Conservation (phyloP, 257 asterid genomes). For the Hygrophila difformis region DNA sequence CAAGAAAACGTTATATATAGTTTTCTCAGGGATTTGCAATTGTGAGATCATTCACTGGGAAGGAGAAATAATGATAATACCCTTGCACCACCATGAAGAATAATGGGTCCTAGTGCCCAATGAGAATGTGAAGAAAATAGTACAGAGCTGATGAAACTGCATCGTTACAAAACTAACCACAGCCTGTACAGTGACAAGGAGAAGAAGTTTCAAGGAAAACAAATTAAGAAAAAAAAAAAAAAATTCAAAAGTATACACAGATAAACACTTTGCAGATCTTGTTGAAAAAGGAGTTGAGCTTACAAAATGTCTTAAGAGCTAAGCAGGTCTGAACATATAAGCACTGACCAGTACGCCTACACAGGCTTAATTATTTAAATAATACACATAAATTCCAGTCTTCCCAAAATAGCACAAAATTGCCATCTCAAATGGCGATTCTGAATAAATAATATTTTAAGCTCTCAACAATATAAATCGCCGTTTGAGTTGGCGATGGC, state of each 20-base stretch:
- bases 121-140: conserved; percentile 75
- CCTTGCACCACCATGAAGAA: conserved; percentile 78
- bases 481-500: too few species aligned
- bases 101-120: conserved; percentile 82
- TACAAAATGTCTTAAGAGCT: background rate
- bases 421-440: too few species aligned
- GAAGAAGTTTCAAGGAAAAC: background rate
- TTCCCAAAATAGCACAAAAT: too few species aligned
- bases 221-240: background rate
- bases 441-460: too few species aligned
- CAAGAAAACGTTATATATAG: too few species aligned
- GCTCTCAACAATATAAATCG: too few species aligned
- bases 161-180: conserved; percentile 76
- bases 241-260: background rate
- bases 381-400: too few species aligned
- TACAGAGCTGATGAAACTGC: conserved; percentile 78
- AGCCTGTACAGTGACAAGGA: too few species aligned
- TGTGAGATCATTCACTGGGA: conserved; percentile 10
- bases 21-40: conserved; percentile 11
- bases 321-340: background rate
- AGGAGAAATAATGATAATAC: conserved; percentile 33
- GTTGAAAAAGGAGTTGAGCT: background rate
- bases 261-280: conserved; percentile 1
- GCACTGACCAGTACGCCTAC: too few species aligned
- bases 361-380: too few species aligned